Base-by-base conservation (phyloP, 352 stramenopile genomes). In the Globisporangium nagaii region DNA sequence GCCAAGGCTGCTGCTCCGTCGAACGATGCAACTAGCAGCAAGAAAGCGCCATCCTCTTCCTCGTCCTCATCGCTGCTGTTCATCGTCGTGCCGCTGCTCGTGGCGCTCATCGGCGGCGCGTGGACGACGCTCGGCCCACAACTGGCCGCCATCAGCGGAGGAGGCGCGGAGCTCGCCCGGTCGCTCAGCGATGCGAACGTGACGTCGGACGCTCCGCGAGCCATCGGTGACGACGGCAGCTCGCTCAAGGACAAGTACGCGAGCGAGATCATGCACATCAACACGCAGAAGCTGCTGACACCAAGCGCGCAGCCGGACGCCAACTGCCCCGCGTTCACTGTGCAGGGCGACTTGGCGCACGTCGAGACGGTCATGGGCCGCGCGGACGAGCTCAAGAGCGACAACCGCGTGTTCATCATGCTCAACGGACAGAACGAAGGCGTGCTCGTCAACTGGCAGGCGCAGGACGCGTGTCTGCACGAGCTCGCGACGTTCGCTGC, bases 361-460 rank as follows among this genome's bases (percentile, higher is more conserved):
- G 71, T 86, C 19, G 61, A 75, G 46, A 48, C 55, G 3, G 75
- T 69, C 22, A 40, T 86, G 40, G 62, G 41, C 15, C 56, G 54
- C 13, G 45, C 66, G 4, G 44, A 65, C 9, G 43, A 71, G 48
- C 56, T 88, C 24, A 71, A 65, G 46, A 41, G 49, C 0, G 56
- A 70, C 6, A 41, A 59, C 17, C 65, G 62, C 30, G 73, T 87
- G 41, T 85, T 90, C 34, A 63, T 90, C 49, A 81, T 84, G 71
- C 68, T 88, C 31, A 90, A 88, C 35, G 77, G 80, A 24, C 43
- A 84, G 41, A 81, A 88, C 55, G 66, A 84, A 15, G 78, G 75
- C 25, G 7, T 86, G 2, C 71, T 66, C 41, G 30, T 86, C 32
- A 56, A 59, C 7, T 90, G 66, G 71, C 40, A 63, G 15, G 37